Conservation (phyloP, 352 stramenopile genomes). For the Phytophthora melonis region DNA sequence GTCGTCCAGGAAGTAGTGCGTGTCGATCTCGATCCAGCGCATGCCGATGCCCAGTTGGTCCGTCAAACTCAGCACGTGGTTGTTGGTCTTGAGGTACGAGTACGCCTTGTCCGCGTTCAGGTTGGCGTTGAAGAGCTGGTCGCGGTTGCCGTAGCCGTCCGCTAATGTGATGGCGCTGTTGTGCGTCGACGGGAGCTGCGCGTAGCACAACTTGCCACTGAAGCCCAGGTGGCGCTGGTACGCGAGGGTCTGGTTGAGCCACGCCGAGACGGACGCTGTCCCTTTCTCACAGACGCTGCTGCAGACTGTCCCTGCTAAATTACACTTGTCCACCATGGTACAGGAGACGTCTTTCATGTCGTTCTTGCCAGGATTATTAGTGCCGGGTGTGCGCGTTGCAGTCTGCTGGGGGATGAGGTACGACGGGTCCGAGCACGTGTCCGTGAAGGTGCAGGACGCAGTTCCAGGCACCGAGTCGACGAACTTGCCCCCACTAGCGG, state of each 20-base stretch:
- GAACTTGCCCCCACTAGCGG: conserved; percentile 37
- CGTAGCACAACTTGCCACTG: conserved; percentile 50
- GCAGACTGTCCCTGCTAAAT: conserved; percentile 46
- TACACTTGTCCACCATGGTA: conserved; percentile 48
- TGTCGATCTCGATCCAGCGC: conserved; percentile 70
- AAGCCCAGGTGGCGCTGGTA: conserved; percentile 61
- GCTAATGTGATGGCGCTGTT: conserved; percentile 69
- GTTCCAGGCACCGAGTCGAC: conserved; percentile 50
- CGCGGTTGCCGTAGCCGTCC: conserved; percentile 64
- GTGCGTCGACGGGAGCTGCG: conserved; percentile 62
- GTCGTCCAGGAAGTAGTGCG: conserved; percentile 69
- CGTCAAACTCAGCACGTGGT: conserved; percentile 65
- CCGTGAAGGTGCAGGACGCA: conserved; percentile 41
- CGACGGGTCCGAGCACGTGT: conserved; percentile 47
- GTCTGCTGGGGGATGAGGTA: conserved; percentile 44
- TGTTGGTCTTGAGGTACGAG: conserved; percentile 74
- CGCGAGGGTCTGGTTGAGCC: conserved; percentile 51
- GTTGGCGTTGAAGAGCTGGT: conserved; percentile 67
- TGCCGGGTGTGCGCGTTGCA: conserved; percentile 41
- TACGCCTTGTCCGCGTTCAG: conserved; percentile 50
- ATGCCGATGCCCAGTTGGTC: conserved; percentile 71
- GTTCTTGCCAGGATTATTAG: conserved; percentile 54
- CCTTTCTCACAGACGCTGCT: conserved; percentile 58
- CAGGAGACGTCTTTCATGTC: conserved; percentile 43
- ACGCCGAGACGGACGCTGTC: conserved; percentile 41